Evolutionary conservation across 805 yeast species (phyloP).

Genomic region (Candida dendrica): DNA sequence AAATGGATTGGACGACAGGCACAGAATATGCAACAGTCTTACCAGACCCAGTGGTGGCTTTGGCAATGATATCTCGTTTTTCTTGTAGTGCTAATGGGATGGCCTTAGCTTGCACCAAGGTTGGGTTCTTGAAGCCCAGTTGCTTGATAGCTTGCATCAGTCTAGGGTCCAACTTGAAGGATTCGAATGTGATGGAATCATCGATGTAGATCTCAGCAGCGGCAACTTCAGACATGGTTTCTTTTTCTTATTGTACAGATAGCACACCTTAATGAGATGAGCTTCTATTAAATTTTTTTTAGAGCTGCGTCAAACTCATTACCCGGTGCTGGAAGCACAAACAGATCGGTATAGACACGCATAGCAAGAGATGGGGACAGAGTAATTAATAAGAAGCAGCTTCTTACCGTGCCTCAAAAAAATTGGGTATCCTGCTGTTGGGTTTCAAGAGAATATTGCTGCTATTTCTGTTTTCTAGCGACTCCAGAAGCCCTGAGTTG

Average conservation of each 20-base stretch:
- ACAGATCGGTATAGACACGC: too few species aligned
- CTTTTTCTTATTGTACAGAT: not conserved
- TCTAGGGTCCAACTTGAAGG: constrained; percentile 76
- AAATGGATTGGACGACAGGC: constrained; percentile 76
- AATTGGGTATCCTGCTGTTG: too few species aligned
- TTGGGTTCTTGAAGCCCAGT: constrained; percentile 78
- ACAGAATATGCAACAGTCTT: constrained; percentile 87
- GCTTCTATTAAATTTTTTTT: not conserved
- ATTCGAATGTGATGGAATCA: constrained; percentile 62
- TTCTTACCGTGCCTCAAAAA: too few species aligned
- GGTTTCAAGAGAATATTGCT: too few species aligned
- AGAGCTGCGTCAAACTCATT: too few species aligned
- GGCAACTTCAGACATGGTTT: constrained; percentile 25
- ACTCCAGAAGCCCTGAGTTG: too few species aligned
- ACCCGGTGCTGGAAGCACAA: too few species aligned
- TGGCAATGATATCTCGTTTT: constrained; percentile 85
- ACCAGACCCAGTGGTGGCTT: constrained; percentile 94
- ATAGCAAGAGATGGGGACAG: too few species aligned
- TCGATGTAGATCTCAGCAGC: constrained; percentile 68
- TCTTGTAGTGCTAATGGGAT: constrained; percentile 88
- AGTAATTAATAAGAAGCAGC: too few species aligned
- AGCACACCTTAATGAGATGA: not conserved
- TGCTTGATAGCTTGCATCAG: constrained; percentile 76
- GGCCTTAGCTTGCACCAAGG: constrained; percentile 85
- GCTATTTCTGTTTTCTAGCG: too few species aligned